A percentile compares a stretch with the other conserved stretches of the same genome.
Evolutionary conservation across 805 yeast genomes (phyloP).

Genomic region (Hanseniaspora lachancei): DNA sequence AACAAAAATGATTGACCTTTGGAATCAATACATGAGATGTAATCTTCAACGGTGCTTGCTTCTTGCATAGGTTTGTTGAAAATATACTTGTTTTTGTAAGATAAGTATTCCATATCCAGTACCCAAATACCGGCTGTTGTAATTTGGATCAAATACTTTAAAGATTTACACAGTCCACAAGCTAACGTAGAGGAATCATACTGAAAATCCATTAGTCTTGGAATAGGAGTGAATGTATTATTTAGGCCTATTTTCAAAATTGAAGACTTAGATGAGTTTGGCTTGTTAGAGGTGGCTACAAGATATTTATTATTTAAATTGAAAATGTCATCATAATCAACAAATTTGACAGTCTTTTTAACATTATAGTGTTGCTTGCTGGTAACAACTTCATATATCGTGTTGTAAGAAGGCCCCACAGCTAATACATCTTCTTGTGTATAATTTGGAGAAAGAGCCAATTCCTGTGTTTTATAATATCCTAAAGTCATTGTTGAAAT

Average conservation of each 20-base stretch:
- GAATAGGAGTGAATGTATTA: constrained; percentile 53
- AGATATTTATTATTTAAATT: constrained; percentile 49
- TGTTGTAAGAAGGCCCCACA: constrained; percentile 49
- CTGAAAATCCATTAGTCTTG: constrained; percentile 50
- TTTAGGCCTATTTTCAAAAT: constrained; percentile 46
- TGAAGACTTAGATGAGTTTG: neutral
- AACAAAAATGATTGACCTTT: constrained; percentile 59
- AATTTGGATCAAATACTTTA: constrained; percentile 57
- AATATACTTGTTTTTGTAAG: constrained; percentile 37
- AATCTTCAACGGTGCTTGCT: constrained; percentile 49
- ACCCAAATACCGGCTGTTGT: constrained; percentile 52
- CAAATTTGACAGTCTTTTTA: constrained; percentile 55
- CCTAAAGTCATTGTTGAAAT: constrained; percentile 47
- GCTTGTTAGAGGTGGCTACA: constrained; percentile 43
- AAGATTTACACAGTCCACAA: constrained; percentile 44
- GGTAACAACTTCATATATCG: constrained; percentile 53
- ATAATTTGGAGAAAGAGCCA: constrained; percentile 54
- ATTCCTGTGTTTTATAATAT: constrained; percentile 41
- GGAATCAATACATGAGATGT: constrained; percentile 47
- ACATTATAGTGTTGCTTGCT: constrained; percentile 50
- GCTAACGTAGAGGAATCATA: constrained; percentile 47
- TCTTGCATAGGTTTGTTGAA: constrained; percentile 36
- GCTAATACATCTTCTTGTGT: constrained; percentile 57
- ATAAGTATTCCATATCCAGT: constrained; percentile 46
- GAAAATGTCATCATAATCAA: constrained; percentile 66